Percentiles rank a stretch among this genome's conserved stretches.
These are phyloP conservation scores for Colletotrichum neosansevieriae DNA, from an alignment of 2,329 filamentous ascomycete species.

Conservation along the genomic window DNA sequence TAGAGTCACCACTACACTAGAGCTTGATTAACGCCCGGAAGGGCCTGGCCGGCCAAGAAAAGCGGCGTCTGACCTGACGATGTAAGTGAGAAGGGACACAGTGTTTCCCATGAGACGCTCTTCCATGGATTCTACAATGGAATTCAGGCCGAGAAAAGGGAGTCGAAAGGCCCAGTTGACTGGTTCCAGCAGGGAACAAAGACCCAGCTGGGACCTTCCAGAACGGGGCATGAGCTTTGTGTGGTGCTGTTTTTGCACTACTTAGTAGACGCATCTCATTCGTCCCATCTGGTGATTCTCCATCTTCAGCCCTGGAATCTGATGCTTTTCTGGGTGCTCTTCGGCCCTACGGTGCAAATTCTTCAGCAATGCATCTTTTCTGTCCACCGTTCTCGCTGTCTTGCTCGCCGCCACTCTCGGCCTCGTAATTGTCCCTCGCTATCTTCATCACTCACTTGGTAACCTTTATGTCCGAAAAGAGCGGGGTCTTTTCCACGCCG, in stretches of 20 bases:
- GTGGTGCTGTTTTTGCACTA: too few relatives aligned
- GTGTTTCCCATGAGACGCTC: too few relatives aligned
- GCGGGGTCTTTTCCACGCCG: too few relatives aligned
- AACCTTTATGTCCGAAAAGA: too few relatives aligned
- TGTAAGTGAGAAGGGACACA: neutral
- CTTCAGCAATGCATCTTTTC: conserved; percentile 11
- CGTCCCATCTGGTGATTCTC: conserved; percentile 30
- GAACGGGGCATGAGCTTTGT: conserved; percentile 12
- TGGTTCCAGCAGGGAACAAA: neutral
- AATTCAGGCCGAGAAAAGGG: neutral
- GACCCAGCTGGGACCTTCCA: neutral
- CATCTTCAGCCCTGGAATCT: conserved; percentile 20
- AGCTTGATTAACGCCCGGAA: conserved; percentile 18
- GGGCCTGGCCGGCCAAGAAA: conserved; percentile 1
- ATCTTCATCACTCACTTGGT: neutral
- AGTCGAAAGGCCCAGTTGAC: neutral
- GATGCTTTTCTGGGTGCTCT: conserved; percentile 29
- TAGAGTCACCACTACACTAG: neutral
- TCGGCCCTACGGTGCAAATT: conserved; percentile 28
- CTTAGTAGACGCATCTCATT: too few relatives aligned
- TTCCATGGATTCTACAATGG: too few relatives aligned
- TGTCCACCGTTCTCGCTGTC: conserved; percentile 17
- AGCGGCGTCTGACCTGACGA: conserved; percentile 4
- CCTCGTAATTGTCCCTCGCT: conserved; percentile 1
- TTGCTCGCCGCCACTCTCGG: conserved; percentile 30